phyloP scores from a whole-genome alignment of 2,329 filamentous ascomycete genomes.

The Penicillium paneum region DNA sequence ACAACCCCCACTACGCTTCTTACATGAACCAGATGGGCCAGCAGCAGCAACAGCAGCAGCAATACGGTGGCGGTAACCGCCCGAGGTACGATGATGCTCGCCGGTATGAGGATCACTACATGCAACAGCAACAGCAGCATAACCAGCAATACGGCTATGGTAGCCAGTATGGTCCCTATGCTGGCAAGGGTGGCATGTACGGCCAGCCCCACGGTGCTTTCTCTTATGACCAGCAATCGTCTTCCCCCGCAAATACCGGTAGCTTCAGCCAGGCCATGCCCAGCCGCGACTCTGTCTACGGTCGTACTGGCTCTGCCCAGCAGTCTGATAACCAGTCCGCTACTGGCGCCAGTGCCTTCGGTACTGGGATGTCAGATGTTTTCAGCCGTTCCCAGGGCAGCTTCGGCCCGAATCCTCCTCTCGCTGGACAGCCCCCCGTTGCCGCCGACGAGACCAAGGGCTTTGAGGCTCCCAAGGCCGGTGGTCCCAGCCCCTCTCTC shows the following conservation, averaged over 20 bases:
- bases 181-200: conserved; percentile 60
- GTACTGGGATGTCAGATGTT: conserved; percentile 54
- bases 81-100: conserved; percentile 51
- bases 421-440: conserved; percentile 48
- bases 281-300: conserved; percentile 58
- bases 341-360: conserved; percentile 50
- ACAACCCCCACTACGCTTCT: conserved; percentile 59
- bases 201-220: conserved; percentile 54
- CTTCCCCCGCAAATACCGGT: conserved; percentile 60
- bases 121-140: conserved; percentile 34
- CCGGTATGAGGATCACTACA: conserved; percentile 45
- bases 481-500: conserved; percentile 59
- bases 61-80: conserved; percentile 48
- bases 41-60: conserved; percentile 44
- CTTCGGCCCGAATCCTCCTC: conserved; percentile 55
- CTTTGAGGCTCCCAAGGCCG: conserved; percentile 56
- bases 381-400: conserved; percentile 58
- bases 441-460: conserved; percentile 56
- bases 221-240: conserved; percentile 64
- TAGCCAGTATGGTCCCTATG: conserved; percentile 52
- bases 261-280: conserved; percentile 43
- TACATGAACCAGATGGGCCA: conserved; percentile 58
- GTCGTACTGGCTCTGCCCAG: conserved; percentile 56
- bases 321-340: conserved; percentile 54
- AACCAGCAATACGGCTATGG: conserved; percentile 54